phyloP scores from a whole-genome alignment of 2,329 filamentous ascomycete genomes.

The Xylariaceae sp. region DNA sequence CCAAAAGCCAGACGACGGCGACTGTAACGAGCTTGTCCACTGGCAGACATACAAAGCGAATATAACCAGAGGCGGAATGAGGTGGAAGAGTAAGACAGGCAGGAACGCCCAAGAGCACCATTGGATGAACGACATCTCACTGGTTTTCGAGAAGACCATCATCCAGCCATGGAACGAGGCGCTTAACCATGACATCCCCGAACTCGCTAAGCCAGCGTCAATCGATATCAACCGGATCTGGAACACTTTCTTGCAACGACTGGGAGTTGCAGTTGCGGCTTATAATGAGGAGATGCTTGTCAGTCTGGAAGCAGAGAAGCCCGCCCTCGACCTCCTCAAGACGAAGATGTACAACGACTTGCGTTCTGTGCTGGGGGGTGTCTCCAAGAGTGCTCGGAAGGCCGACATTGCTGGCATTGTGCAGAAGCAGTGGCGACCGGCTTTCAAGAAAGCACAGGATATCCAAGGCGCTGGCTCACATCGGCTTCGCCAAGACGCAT shows the following conservation, averaged over 20 bases:
- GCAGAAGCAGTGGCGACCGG: background rate
- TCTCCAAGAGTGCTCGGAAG: background rate
- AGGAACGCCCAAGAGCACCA: background rate
- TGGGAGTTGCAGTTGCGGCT: background rate
- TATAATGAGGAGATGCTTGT: background rate
- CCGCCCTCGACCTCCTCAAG: background rate
- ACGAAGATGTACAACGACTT: background rate
- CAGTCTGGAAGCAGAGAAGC: background rate
- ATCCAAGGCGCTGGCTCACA: background rate
- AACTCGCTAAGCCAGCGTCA: background rate
- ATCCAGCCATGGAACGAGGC: conserved; percentile 2
- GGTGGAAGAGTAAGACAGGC: conserved; percentile 4
- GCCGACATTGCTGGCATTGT: background rate
- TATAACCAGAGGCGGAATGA: conserved; percentile 2
- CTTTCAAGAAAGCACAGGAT: background rate
- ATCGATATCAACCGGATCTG: background rate
- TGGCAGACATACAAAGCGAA: conserved; percentile 10
- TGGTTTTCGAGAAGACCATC: background rate
- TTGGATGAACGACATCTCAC: conserved; percentile 6
- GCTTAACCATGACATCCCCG: conserved; percentile 3
- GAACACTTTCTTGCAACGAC: background rate
- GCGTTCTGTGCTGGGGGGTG: background rate
- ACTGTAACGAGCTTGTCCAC: conserved; percentile 3
- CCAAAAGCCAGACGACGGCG: conserved; percentile 1
- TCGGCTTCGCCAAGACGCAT: background rate